Evolutionary conservation across 1,139 yeast species (phyloP).

Genomic region (Nakaseomyces kungkrabaensis): DNA sequence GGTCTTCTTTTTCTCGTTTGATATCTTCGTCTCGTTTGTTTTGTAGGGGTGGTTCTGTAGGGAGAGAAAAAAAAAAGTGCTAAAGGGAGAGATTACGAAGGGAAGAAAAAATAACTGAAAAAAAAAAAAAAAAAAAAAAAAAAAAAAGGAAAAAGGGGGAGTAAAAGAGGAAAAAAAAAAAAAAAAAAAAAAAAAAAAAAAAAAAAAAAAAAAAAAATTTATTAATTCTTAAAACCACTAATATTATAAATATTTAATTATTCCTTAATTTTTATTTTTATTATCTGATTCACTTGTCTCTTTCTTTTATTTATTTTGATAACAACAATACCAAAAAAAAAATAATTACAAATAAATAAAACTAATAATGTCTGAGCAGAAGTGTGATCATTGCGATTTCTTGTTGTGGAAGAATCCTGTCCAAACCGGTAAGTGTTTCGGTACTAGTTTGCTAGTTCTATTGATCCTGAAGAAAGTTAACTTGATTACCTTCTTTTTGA

Average conservation of each 20-base stretch:
- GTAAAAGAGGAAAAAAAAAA: too few relatives aligned
- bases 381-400: conserved; percentile 31
- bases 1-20: background rate
- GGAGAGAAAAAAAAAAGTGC: background rate
- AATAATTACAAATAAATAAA: background rate
- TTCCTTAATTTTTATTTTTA: too few relatives aligned
- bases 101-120: background rate
- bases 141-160: too few relatives aligned
- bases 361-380: conserved; percentile 1
- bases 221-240: background rate
- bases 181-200: too few relatives aligned
- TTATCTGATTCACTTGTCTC: too few relatives aligned
- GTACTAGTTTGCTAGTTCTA: conserved; percentile 49
- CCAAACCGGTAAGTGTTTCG: conserved; percentile 69
- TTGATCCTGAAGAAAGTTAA: conserved; percentile 61
- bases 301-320: too few relatives aligned
- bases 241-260: too few relatives aligned
- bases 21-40: background rate
- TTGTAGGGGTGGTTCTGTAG: background rate
- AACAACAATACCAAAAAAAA: background rate
- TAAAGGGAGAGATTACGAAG: background rate
- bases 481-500: conserved; percentile 59
- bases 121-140: too few relatives aligned
- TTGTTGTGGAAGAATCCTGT: conserved; percentile 80
- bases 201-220: too few relatives aligned